Base-by-base conservation (phyloP, 2,329 filamentous ascomycete genomes). In the Phialocephala sp. region DNA sequence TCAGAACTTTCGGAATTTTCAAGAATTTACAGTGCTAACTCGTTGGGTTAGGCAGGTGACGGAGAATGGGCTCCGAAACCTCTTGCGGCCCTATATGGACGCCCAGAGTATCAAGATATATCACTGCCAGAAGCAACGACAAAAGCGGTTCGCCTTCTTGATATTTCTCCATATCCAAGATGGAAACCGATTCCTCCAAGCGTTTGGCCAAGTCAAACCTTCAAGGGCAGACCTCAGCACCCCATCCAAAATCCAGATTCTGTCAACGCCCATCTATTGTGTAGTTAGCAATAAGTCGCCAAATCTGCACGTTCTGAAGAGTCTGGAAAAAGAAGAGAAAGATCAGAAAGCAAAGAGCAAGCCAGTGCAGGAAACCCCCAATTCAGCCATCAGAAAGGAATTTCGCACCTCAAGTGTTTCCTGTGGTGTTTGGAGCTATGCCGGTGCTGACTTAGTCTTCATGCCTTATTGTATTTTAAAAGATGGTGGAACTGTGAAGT, bases 361-460 rank as follows among this genome's bases (percentile, higher is more conserved):
- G 36, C 27, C 32, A 4, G 14, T 45, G 3, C 47, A 20, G 14
- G 20, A 62, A 56, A 36, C 4, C 15, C n/a, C 60, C 9, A 43
- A 56, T 11, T n/a, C 15, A 24, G n/a, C 22, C 9, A 4, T 18
- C n/a, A 37, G 20, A 27, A 47, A 45, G 22, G 35, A 60, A 22
- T 59, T 35, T 32, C 27, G 32, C n/a, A 36, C 15, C 27, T 60
- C 36, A 9, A 35, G 36, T 37, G n/a, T 62, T 1, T 32, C 52
- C 0, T 66, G 63, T 27, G 63, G 63, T 8, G 24, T 59, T 8
- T 66, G 63, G 63, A 32, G 35, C 32, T 66, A 62, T 24, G 52
- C 4, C 11, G 50, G 32, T 6, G 5, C 24, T 9, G 41, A 66
- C 2, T 32, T 61, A 15, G 20, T 45, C 15, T 61, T 62, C 24